These are phyloP conservation scores for Phytophthora melonis DNA, from an alignment of 352 stramenopile genomes.

Conservation along the genomic window DNA sequence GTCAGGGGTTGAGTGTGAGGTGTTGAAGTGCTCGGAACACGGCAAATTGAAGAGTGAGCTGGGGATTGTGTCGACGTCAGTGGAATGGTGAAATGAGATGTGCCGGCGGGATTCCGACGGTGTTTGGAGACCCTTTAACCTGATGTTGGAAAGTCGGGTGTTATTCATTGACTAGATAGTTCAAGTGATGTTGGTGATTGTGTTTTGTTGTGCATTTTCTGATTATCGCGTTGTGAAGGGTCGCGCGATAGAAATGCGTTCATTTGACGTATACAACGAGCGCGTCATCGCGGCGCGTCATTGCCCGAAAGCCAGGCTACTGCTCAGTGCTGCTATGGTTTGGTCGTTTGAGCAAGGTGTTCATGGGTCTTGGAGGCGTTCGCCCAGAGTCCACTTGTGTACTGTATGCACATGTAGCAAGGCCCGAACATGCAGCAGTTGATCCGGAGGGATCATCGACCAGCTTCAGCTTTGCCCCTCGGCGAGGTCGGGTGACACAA, in stretches of 20 bases:
- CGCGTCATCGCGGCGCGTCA: not conserved
- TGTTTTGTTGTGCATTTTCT: not conserved
- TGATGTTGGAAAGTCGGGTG: not conserved
- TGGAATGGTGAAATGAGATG: slow-evolving; percentile 2
- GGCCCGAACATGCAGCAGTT: not conserved
- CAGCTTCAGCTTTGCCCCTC: slow-evolving; percentile 4
- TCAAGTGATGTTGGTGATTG: not conserved
- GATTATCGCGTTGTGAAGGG: not conserved
- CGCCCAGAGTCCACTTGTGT: not conserved
- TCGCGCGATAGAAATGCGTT: slow-evolving; percentile 4
- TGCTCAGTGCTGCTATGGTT: not conserved
- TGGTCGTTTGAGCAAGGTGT: not conserved
- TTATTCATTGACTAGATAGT: not conserved
- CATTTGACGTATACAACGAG: slow-evolving; percentile 6
- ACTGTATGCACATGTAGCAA: not conserved
- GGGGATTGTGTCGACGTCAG: not conserved
- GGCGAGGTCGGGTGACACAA: not conserved
- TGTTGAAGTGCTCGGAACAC: not conserved
- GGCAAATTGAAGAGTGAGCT: slow-evolving; percentile 17
- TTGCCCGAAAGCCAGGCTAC: not conserved
- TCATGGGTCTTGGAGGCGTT: not conserved
- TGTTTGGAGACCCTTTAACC: not conserved
- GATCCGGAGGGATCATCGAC: not conserved
- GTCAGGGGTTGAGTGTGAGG: slow-evolving; percentile 26
- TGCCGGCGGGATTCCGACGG: not conserved